phyloP scores from a whole-genome alignment of 139 green algal species.

The Chlamydomonas urium region DNA sequence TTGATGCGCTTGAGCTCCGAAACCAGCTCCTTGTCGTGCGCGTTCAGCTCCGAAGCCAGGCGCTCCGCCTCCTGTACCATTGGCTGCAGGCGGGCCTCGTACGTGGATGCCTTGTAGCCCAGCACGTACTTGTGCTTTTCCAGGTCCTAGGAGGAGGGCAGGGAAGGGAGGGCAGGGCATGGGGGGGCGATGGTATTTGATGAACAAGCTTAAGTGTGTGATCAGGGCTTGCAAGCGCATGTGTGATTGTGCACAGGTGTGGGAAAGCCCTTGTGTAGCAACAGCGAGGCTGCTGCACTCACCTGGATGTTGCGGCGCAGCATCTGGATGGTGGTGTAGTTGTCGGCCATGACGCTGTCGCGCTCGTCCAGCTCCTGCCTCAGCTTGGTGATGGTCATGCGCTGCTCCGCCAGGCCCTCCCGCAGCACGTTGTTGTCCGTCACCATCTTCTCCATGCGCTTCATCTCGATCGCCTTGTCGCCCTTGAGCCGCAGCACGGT shows the following conservation, averaged over 20 bases:
- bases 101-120: conserved; percentile 42
- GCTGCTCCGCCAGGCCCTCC: conserved; percentile 5
- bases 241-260: too few relatives aligned
- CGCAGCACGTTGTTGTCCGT: conserved; percentile 17
- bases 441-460: conserved; percentile 20
- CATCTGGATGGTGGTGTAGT: conserved; percentile 44
- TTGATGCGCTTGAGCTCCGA: conserved; percentile 10
- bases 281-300: too few relatives aligned
- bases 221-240: too few relatives aligned
- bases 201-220: too few relatives aligned
- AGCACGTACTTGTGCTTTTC: conserved; percentile 67
- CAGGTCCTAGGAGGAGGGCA: too few relatives aligned
- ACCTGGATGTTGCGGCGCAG: conserved; percentile 30
- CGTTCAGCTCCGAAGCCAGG: not conserved
- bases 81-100: not conserved
- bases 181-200: too few relatives aligned
- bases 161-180: too few relatives aligned
- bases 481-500: conserved; percentile 46
- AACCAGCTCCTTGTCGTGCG: not conserved
- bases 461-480: conserved; percentile 20
- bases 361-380: conserved; percentile 46
- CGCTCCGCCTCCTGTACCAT: not conserved
- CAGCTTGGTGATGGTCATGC: conserved; percentile 35
- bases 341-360: conserved; percentile 47
- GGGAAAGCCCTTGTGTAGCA: too few relatives aligned